Evolutionary conservation across 805 yeast genomes (phyloP).

Genomic region (Cyberlindnera xishuangbannaensis): DNA sequence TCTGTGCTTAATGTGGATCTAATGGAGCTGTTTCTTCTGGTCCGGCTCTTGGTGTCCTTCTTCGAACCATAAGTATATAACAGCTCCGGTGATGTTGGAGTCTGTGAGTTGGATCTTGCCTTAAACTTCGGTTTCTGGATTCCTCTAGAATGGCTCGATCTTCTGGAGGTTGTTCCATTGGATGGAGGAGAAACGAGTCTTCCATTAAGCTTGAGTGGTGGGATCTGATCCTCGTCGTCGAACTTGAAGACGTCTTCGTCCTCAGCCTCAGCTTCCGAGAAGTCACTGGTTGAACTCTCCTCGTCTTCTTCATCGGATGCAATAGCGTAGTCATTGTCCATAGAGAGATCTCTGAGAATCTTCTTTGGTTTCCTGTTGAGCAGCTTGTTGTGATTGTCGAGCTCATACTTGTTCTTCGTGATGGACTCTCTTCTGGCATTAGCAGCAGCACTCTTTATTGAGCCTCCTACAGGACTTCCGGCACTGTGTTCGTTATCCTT

Average conservation of each 20-base stretch:
- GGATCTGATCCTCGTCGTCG: slow-evolving; percentile 32
- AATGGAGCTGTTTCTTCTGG: slow-evolving; percentile 28
- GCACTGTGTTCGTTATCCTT: slow-evolving; percentile 31
- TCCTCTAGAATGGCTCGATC: slow-evolving; percentile 16
- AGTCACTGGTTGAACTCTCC: slow-evolving; percentile 20
- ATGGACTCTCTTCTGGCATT: slow-evolving; percentile 27
- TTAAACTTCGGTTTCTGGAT: slow-evolving; percentile 22
- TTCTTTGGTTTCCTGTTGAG: slow-evolving; percentile 10
- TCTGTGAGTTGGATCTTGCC: slow-evolving; percentile 30
- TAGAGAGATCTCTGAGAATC: slow-evolving; percentile 11
- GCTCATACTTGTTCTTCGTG: slow-evolving; percentile 23
- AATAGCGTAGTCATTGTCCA: slow-evolving; percentile 27
- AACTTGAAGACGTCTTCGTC: slow-evolving; percentile 27
- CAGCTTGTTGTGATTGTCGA: slow-evolving; percentile 23
- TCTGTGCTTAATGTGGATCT: slow-evolving; percentile 38
- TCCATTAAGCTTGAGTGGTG: slow-evolving; percentile 22
- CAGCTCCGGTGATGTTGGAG: slow-evolving; percentile 30
- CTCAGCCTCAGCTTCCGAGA: slow-evolving; percentile 31
- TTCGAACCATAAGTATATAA: slow-evolving; percentile 14
- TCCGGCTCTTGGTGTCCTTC: slow-evolving; percentile 10
- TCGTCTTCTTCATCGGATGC: slow-evolving; percentile 28
- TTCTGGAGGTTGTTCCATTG: slow-evolving; percentile 12
- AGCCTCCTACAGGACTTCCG: not conserved
- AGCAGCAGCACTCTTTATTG: slow-evolving; percentile 7
- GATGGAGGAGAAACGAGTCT: slow-evolving; percentile 21